Evolutionary conservation across 768 basidiomycete species (phyloP).

Genomic region (Mycena belliarum): DNA sequence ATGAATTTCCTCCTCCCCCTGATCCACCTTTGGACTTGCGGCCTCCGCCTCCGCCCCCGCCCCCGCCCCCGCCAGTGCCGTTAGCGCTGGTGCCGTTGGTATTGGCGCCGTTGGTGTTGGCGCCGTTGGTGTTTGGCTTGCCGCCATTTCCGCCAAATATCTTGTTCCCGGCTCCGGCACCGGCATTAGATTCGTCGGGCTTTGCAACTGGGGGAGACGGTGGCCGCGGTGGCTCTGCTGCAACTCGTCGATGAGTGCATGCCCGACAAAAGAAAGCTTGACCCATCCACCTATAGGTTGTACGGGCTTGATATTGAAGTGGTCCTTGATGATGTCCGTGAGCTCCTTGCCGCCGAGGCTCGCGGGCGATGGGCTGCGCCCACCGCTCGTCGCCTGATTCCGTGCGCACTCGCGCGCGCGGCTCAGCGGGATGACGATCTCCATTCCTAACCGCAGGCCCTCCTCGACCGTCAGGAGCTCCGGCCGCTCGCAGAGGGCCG

Average conservation of each 20-base stretch:
- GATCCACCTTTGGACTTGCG: slow-evolving; percentile 14
- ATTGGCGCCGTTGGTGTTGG: slow-evolving; percentile 9
- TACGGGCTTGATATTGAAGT: slow-evolving; percentile 30
- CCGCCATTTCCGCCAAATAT: slow-evolving; percentile 11
- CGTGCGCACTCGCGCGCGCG: slow-evolving; percentile 21
- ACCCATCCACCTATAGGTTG: slow-evolving; percentile 39
- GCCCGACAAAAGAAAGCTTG: slow-evolving; percentile 22
- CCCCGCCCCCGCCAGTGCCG: too few relatives aligned
- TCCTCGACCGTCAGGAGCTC: slow-evolving; percentile 57
- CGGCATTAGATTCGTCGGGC: slow-evolving; percentile 18
- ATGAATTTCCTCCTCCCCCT: slow-evolving; percentile 8
- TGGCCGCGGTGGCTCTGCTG: slow-evolving; percentile 14
- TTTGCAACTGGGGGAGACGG: not conserved
- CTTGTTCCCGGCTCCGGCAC: slow-evolving; percentile 21
- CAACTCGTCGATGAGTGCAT: slow-evolving; percentile 18
- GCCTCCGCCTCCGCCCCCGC: too few relatives aligned
- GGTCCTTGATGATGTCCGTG: slow-evolving; percentile 34
- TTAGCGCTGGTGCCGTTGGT: slow-evolving; percentile 9
- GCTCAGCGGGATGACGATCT: slow-evolving; percentile 41
- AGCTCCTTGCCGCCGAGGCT: slow-evolving; percentile 20
- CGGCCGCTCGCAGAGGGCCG: slow-evolving; percentile 50
- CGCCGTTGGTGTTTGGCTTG: slow-evolving; percentile 14
- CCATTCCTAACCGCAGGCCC: slow-evolving; percentile 52
- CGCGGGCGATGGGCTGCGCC: slow-evolving; percentile 20
- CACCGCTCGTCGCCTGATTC: slow-evolving; percentile 7